Evolutionary conservation across 176 grass and related monocot genomes (phyloP), one percentile per base, ranked within the genome.

Genomic region (Ensete glaucum): DNA sequence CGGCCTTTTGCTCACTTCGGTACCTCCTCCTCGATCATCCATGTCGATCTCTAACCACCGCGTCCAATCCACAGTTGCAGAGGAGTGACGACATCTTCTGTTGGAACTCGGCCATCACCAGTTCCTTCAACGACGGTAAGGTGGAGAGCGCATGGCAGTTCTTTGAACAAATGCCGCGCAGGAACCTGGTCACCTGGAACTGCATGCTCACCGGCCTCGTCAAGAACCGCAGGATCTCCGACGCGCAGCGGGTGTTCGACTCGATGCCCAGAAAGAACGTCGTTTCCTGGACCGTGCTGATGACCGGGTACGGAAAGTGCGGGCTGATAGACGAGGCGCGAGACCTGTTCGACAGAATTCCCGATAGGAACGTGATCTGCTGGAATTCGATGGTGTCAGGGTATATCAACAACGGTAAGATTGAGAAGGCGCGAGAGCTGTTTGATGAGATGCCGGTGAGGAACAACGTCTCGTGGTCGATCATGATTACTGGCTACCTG

Each of bases 311-410:
- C 15, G 76, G 84, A 1, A 76, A 69, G 56, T 43, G 70, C 23
- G 87, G 90, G 49, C 73, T 87, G 72, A 71, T 87, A 25, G 53
- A 83, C 2, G 79, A 92, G 68, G 86, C 87, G 64, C 79, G 84
- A 58, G 48, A 85, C 6, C 66, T 92, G 54, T 88, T 92, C 48
- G 73, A 89, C 65, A 73, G 79, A 66, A 89, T 86, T 80, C 83
- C 86, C 0, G 72, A 82, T 12, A 76, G 76, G 20, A 88, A 66
- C 11, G 83, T 88, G 16, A 83, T 73, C 8, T 88, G 85, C 1
- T 92, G 89, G 89, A 92, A 92, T 63, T 83, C 89, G 15, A 88
- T 88, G 86, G 14, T 92, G 0, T 92, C 89, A 0, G 83, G 83
- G 0, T 88, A 88, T 23, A 1, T 81, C 21, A 48, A 66, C 53